Percentiles rank a stretch among this genome's conserved stretches.
These are phyloP conservation scores for Epithele typhae DNA, from an alignment of 768 basidiomycete species.

Conservation along the genomic window DNA sequence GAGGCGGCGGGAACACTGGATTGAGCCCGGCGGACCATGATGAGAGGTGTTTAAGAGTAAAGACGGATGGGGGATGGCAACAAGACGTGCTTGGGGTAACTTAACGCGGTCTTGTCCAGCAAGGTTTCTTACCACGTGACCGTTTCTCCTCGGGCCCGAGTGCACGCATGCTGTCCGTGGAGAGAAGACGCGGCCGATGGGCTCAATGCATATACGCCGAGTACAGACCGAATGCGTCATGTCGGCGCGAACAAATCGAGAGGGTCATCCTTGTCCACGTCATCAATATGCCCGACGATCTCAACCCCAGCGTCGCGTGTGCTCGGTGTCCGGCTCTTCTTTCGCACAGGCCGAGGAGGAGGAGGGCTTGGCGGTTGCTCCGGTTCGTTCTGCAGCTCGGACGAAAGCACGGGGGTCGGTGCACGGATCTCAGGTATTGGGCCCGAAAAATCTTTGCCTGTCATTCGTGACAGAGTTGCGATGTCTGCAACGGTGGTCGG, in stretches of 20 bases:
- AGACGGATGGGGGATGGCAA: too few species aligned
- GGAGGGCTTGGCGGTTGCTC: not conserved
- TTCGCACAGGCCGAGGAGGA: not conserved
- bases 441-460: conserved; percentile 82
- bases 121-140: too few species aligned
- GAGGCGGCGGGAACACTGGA: conserved; percentile 44
- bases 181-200: too few species aligned
- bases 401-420: conserved; percentile 31
- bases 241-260: too few species aligned
- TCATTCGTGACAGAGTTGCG: conserved; percentile 68
- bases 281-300: conserved; percentile 27
- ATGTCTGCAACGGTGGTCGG: conserved; percentile 51
- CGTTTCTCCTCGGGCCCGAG: too few species aligned
- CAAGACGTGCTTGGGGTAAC: too few species aligned
- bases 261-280: conserved; percentile 14
- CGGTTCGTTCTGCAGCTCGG: conserved; percentile 19
- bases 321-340: conserved; percentile 18
- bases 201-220: too few species aligned
- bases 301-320: conserved; percentile 23
- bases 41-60: too few species aligned
- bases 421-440: conserved; percentile 67
- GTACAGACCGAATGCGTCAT: too few species aligned
- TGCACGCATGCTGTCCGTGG: too few species aligned
- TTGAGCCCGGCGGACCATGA: conserved; percentile 41
- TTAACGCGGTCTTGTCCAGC: too few species aligned